phyloP scores from a whole-genome alignment of 495 filamentous ascomycete genomes.

The Staphylotrichum longicolle region DNA sequence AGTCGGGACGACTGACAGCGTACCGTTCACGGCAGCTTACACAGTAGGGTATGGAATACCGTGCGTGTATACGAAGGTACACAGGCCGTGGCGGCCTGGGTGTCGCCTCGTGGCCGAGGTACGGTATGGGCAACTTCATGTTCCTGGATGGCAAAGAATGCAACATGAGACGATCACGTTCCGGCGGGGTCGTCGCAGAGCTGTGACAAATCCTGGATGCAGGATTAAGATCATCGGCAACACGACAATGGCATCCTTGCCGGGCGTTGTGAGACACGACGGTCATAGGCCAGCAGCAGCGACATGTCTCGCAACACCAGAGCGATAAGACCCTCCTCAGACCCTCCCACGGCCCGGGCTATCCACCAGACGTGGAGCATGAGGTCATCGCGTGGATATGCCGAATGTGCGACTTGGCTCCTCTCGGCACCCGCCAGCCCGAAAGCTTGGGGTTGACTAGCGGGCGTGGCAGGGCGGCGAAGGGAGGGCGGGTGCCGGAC shows the following conservation, averaged over 20 bases:
- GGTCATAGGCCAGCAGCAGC: conserved; percentile 5
- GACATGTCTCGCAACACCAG: background rate
- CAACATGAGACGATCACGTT: conserved; percentile 9
- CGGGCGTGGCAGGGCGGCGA: too few relatives aligned
- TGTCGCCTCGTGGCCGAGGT: conserved; percentile 3
- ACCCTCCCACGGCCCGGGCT: conserved; percentile 6
- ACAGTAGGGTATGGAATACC: too few relatives aligned
- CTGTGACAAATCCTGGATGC: conserved; percentile 10
- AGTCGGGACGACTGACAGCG: background rate
- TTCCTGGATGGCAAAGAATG: conserved; percentile 13
- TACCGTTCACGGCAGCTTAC: too few relatives aligned
- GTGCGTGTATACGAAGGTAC: background rate
- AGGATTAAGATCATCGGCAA: conserved; percentile 17
- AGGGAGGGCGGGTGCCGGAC: too few relatives aligned
- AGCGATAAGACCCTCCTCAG: background rate
- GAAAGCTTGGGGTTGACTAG: background rate
- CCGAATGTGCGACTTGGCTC: background rate
- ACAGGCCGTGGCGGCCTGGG: background rate
- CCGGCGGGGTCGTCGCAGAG: conserved; percentile 2
- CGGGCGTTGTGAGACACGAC: background rate
- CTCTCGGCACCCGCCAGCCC: conserved; percentile 9
- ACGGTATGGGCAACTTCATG: conserved; percentile 6
- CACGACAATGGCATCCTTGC: conserved; percentile 8
- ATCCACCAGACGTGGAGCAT: conserved; percentile 15
- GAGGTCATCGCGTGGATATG: conserved; percentile 14